phyloP scores from a whole-genome alignment of 257 asterid species.

The Salvia miltiorrhiza region DNA sequence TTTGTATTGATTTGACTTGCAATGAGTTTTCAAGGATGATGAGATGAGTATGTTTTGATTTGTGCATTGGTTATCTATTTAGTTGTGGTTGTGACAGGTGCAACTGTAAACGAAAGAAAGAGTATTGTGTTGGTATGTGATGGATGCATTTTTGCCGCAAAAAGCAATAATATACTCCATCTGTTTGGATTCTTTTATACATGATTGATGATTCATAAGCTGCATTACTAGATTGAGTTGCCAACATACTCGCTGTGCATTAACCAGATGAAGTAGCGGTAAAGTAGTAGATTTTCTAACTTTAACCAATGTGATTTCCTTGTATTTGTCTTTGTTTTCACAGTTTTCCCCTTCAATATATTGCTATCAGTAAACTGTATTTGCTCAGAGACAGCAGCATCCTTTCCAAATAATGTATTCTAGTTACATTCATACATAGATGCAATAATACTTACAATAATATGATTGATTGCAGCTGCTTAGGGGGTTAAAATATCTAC shows the following conservation, averaged over 20 bases:
- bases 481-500: slow-evolving; percentile 38
- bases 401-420: background rate
- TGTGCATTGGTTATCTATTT: background rate
- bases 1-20: background rate
- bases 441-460: background rate
- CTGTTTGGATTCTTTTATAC: background rate
- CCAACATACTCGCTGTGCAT: background rate
- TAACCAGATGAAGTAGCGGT: background rate
- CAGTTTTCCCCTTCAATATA: background rate
- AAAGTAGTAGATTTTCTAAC: background rate
- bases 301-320: background rate
- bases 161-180: background rate
- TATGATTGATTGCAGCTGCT: slow-evolving; percentile 29
- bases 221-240: background rate
- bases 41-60: background rate
- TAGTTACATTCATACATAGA: background rate
- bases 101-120: background rate
- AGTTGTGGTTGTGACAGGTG: background rate
- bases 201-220: background rate
- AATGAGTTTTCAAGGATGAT: background rate
- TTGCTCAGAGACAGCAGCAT: background rate
- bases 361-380: background rate
- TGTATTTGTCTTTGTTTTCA: background rate
- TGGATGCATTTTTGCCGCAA: background rate
- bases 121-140: background rate